A percentile compares a stretch with the other conserved stretches of the same genome.
Evolutionary conservation across 2,329 filamentous ascomycete genomes (phyloP).

Genomic region (Aspergillus fischeri): DNA sequence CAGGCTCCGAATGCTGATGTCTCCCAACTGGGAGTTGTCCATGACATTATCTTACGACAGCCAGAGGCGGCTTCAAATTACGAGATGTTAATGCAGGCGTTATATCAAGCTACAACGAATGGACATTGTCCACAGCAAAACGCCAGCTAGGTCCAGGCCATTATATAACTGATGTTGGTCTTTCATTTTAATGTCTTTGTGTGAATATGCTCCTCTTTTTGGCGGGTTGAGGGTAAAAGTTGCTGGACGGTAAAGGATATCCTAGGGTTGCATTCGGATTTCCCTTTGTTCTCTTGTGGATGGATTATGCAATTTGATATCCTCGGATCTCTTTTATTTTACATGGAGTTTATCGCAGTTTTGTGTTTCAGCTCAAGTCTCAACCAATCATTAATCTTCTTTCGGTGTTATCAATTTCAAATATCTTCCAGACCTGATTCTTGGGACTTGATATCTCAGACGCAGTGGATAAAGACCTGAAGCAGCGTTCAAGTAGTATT

Average conservation of each 20-base stretch:
- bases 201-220: neutral
- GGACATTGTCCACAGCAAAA: constrained; percentile 22
- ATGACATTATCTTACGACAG: constrained; percentile 62
- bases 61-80: constrained; percentile 61
- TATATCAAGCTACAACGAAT: constrained; percentile 35
- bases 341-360: neutral
- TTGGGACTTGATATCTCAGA: neutral
- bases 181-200: constrained; percentile 7
- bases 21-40: constrained; percentile 71
- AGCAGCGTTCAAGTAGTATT: too few relatives aligned
- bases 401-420: neutral
- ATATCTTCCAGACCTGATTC: neutral
- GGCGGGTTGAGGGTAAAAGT: neutral
- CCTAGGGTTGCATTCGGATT: neutral
- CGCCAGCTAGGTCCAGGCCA: constrained; percentile 7
- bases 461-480: neutral
- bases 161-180: constrained; percentile 12
- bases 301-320: neutral
- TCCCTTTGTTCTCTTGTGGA: neutral
- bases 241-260: neutral
- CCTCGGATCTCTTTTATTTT: neutral
- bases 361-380: neutral
- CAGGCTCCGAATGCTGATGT: constrained; percentile 65
- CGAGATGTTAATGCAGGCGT: constrained; percentile 38
- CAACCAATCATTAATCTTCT: neutral